phyloP scores from a whole-genome alignment of 2,329 filamentous ascomycete species.

The Cladosporium cucumerinum region DNA sequence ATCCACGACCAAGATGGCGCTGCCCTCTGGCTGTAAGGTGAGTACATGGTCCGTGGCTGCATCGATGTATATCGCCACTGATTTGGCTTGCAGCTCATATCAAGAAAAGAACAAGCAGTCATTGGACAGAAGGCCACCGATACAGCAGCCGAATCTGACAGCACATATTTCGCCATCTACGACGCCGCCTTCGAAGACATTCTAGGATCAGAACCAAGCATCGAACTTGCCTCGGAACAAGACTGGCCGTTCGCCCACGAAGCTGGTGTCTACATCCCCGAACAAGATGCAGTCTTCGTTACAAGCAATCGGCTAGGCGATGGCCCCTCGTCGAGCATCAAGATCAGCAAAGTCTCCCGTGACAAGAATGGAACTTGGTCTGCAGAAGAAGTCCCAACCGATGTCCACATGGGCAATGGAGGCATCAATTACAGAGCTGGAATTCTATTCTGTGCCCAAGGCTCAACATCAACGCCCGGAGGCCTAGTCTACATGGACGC shows the following conservation, averaged over 20 bases:
- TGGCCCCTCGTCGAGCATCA: conserved; percentile 22
- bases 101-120: not conserved
- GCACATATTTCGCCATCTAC: conserved; percentile 29
- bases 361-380: conserved; percentile 1
- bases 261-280: conserved; percentile 30
- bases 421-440: conserved; percentile 46
- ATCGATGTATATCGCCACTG: not conserved
- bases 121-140: not conserved
- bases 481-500: conserved; percentile 27
- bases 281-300: conserved; percentile 40
- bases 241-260: conserved; percentile 34
- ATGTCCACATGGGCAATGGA: conserved; percentile 46
- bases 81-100: not conserved
- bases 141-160: conserved; percentile 10
- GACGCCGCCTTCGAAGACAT: conserved; percentile 28
- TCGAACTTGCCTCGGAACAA: conserved; percentile 25
- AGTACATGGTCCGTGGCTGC: not conserved
- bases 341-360: conserved; percentile 27
- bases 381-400: not conserved
- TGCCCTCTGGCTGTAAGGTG: not conserved
- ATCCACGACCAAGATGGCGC: not conserved
- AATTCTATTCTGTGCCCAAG: conserved; percentile 34
- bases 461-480: conserved; percentile 22
- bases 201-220: conserved; percentile 24
- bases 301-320: conserved; percentile 37